Base-by-base conservation (phyloP, 495 filamentous ascomycete species). In the Xylaria telfairii region DNA sequence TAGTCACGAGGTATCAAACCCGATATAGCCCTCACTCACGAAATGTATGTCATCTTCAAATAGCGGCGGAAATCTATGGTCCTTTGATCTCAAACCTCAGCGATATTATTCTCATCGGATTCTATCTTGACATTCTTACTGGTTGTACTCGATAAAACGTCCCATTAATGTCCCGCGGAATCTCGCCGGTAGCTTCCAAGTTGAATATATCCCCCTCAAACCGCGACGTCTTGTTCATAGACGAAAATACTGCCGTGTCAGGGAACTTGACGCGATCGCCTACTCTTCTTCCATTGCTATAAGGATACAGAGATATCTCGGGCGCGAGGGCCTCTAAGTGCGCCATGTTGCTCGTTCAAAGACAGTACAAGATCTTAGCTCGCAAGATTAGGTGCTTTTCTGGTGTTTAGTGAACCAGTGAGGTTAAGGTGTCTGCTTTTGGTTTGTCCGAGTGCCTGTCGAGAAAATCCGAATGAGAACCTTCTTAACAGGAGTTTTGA, bases 141-240 rank as follows among this genome's bases (percentile, higher is more conserved):
- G 86, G 85, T 60, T 86, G 84, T 49, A 87, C 76, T 34, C 86
- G 84, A 75, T 82, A 88, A 73, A 87, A 88, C 13, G 85, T 87
- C 8, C 86, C 86, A 61, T 85, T 77, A 69, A 88, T 83, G 42
- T 84, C 84, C 21, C 74, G 53, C 3, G 86, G 86, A 60, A 88
- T 85, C 44, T 74, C 77, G 30, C 86, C 86, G 24, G 80, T 77
- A 44, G 86, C 78, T 65, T 86, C 86, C 51, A 87, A 82, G 69
- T 86, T 78, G 61, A 79, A 75, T 42, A 87, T 79, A 65, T 84
- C 81, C 34, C 81, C 84, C 72, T 86, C 84, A 39, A 87, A 78
- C 13, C 83, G 79, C 24, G 80, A 78, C 28, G 85, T 82, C 47
- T 76, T 79, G 73, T 85, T 85, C 78, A 87, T 83, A 53, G 81